A percentile compares a stretch with the other conserved stretches of the same genome.
Evolutionary conservation across 192 early-diverging fungal genomes (phyloP).

Genomic region (Pilaira anomala): DNA sequence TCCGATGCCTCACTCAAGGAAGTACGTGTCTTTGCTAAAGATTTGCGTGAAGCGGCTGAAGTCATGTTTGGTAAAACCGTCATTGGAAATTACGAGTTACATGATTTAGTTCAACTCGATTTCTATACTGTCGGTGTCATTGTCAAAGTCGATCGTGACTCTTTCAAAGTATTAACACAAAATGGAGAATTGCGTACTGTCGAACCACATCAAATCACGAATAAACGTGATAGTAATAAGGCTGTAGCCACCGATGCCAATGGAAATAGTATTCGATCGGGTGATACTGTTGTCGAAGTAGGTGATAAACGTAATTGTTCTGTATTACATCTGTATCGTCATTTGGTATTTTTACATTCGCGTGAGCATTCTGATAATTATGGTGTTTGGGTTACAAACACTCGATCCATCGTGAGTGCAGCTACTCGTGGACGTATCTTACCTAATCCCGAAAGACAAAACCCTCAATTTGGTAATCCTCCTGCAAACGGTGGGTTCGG

Average conservation of each 20-base stretch:
- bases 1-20: conserved; percentile 67
- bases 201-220: conserved; percentile 65
- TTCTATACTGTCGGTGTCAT: conserved; percentile 77
- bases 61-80: conserved; percentile 53
- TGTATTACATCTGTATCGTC: conserved; percentile 80
- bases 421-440: conserved; percentile 12
- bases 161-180: conserved; percentile 77
- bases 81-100: conserved; percentile 75
- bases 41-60: conserved; percentile 77
- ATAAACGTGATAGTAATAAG: conserved; percentile 62
- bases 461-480: conserved; percentile 7
- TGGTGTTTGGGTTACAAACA: conserved; percentile 73
- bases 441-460: conserved; percentile 5
- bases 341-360: conserved; percentile 76
- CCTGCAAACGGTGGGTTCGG: conserved; percentile 10
- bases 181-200: conserved; percentile 61
- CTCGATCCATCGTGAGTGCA: conserved; percentile 59
- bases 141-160: conserved; percentile 72
- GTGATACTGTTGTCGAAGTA: conserved; percentile 74
- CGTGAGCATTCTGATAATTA: conserved; percentile 70
- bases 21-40: conserved; percentile 86
- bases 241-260: conserved; percentile 47
- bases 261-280: conserved; percentile 55
- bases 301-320: conserved; percentile 64
- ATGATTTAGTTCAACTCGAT: conserved; percentile 84